These are phyloP conservation scores for Phytophthora syringae DNA, from an alignment of 352 stramenopile species.

Conservation along the genomic window DNA sequence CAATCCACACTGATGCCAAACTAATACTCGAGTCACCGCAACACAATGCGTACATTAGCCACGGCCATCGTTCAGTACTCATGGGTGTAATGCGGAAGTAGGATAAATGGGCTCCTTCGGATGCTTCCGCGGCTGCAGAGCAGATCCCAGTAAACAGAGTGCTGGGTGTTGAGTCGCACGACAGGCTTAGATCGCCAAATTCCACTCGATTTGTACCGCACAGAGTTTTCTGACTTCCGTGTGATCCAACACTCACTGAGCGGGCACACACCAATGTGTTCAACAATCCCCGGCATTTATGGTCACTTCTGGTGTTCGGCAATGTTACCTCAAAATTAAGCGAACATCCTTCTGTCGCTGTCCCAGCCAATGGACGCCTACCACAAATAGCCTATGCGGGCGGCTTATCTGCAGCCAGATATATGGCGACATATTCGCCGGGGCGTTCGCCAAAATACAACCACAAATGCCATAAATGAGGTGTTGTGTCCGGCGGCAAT, in stretches of 20 bases:
- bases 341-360: too few relatives aligned
- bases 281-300: too few relatives aligned
- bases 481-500: too few relatives aligned
- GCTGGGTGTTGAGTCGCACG: not conserved
- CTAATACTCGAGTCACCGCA: not conserved
- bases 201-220: not conserved
- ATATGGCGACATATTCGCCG: too few relatives aligned
- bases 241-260: too few relatives aligned
- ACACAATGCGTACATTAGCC: not conserved
- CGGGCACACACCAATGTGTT: too few relatives aligned
- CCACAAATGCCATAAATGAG: too few relatives aligned
- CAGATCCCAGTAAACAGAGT: not conserved
- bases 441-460: too few relatives aligned
- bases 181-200: not conserved
- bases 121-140: not conserved
- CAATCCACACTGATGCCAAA: not conserved
- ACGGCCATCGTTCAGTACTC: not conserved
- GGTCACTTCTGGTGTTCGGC: too few relatives aligned
- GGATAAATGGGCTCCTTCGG: not conserved
- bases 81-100: not conserved
- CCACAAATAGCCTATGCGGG: too few relatives aligned
- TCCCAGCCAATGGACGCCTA: not conserved
- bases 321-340: too few relatives aligned
- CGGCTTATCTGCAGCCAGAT: too few relatives aligned
- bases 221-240: not conserved